Conservation (phyloP, 1,284 basidiomycete genomes). For the Pterula multifida region DNA sequence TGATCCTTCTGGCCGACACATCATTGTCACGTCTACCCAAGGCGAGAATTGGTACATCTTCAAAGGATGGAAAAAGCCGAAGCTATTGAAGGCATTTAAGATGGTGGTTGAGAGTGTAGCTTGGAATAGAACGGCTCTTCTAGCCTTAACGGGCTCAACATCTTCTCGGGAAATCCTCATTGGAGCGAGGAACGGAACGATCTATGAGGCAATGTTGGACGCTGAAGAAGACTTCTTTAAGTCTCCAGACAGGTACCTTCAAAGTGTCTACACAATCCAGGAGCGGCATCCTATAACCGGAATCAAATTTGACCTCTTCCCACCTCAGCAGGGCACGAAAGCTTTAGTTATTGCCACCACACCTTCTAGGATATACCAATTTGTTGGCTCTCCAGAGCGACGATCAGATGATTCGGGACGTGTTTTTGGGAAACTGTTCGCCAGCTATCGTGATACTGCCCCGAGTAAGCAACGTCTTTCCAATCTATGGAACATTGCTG, state of each 20-base stretch:
- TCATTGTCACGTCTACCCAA: conserved; percentile 74
- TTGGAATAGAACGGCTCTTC: conserved; percentile 76
- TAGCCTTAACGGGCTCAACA: conserved; percentile 51
- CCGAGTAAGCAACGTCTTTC: conserved; percentile 51
- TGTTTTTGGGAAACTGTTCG: conserved; percentile 67
- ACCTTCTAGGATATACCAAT: conserved; percentile 84
- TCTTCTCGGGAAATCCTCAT: conserved; percentile 84
- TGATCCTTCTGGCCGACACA: conserved; percentile 87
- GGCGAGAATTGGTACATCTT: conserved; percentile 94
- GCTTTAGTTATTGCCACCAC: conserved; percentile 78
- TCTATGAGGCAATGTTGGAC: conserved; percentile 82
- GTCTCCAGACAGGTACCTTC: conserved; percentile 73
- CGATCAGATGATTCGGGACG: conserved; percentile 66
- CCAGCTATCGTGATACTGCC: conserved; percentile 56
- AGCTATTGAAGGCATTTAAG: conserved; percentile 70
- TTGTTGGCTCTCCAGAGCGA: conserved; percentile 58
- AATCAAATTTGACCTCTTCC: conserved; percentile 68
- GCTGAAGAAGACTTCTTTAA: conserved; percentile 89
- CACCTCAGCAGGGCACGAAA: conserved; percentile 46
- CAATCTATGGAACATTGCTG: conserved; percentile 10
- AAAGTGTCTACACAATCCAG: conserved; percentile 67
- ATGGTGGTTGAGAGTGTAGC: conserved; percentile 88
- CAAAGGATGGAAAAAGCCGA: conserved; percentile 70
- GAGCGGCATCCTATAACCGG: conserved; percentile 76
- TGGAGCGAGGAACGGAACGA: conserved; percentile 73